Conservation (phyloP, 1,139 yeast genomes). For the Pichia sp. region DNA sequence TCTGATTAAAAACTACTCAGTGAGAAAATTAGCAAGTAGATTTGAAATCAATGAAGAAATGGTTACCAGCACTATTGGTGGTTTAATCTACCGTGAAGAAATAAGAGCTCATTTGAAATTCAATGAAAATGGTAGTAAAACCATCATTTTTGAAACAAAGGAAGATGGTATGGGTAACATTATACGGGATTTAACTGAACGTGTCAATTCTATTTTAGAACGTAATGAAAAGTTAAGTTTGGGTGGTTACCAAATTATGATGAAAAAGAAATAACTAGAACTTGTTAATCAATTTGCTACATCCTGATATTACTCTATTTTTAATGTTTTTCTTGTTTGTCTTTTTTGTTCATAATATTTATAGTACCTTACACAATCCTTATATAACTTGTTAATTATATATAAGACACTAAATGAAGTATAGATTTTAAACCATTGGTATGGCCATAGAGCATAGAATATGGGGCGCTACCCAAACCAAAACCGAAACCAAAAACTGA, state of each 20-base stretch:
- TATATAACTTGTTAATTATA: too few relatives aligned
- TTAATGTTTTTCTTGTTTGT: neutral
- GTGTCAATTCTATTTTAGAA: conserved; percentile 73
- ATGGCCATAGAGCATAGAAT: too few relatives aligned
- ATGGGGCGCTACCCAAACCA: too few relatives aligned
- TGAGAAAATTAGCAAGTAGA: conserved; percentile 14
- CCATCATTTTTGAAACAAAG: conserved; percentile 63
- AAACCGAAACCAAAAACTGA: too few relatives aligned
- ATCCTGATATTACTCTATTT: conserved; percentile 1
- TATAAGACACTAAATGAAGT: too few relatives aligned
- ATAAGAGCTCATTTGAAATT: conserved; percentile 62
- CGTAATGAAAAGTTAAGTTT: conserved; percentile 80
- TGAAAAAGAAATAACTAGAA: conserved; percentile 14
- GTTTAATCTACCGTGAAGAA: conserved; percentile 74
- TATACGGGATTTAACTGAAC: conserved; percentile 83
- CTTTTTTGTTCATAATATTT: neutral
- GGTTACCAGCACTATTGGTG: conserved; percentile 59
- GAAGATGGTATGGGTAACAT: conserved; percentile 82
- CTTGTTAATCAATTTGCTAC: neutral
- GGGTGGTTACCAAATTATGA: conserved; percentile 51
- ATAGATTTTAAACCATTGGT: too few relatives aligned
- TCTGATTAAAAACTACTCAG: conserved; percentile 14
- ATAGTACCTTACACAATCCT: neutral
- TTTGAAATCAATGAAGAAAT: conserved; percentile 57
- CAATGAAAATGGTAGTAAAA: conserved; percentile 50